Evolutionary conservation across 805 yeast species (phyloP), one percentile per base, ranked within the genome.

Genomic region (Saccharomycopsis sp.): DNA sequence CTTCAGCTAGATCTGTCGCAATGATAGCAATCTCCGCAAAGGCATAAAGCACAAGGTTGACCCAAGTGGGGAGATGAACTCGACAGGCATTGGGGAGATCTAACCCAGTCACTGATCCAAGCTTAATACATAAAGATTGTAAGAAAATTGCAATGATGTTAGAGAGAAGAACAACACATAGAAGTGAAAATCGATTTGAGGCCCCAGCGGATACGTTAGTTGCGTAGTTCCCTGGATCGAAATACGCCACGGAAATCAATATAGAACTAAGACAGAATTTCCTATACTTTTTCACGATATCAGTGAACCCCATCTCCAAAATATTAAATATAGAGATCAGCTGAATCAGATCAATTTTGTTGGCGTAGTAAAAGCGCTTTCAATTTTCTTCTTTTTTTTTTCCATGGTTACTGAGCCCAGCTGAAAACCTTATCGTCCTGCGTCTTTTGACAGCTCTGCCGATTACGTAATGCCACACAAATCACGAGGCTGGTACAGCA

Each of bases 1-100:
- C 96, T 60, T 89, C 97, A 0, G 96, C 96, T 52, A 88, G 71
- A 64, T 88, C 96, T 0, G 97, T 89, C 13, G 95, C 90, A 34
- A 88, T 80, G 48, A 88, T 88, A 5, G 96, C 95, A 46, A 84
- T 63, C 56, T 88, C 96, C 0, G 95, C 90, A 57, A 85, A 72
- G n/a, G 79, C 59, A 62, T 88, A 88, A 3, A 87, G 60, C 2
- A 71, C 51, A 33, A 75, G 52, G 55, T 85, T 85, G 55, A 84
- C 59, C 77, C 82, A 77, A 21, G 61, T 61, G 0, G 94, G 88
- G 24, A 88, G 67, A 56, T 81, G 77, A 47, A 69, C 65, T 33
- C 87, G 72, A 62, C 96, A 88, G 59, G 84, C 85, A 54, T 87
- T 83, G 3, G 96, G 89, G 38, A 89, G 66, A 60, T 88, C 95